Conservation (phyloP, 2,329 filamentous ascomycete genomes). For the Ophiostoma quercus region DNA sequence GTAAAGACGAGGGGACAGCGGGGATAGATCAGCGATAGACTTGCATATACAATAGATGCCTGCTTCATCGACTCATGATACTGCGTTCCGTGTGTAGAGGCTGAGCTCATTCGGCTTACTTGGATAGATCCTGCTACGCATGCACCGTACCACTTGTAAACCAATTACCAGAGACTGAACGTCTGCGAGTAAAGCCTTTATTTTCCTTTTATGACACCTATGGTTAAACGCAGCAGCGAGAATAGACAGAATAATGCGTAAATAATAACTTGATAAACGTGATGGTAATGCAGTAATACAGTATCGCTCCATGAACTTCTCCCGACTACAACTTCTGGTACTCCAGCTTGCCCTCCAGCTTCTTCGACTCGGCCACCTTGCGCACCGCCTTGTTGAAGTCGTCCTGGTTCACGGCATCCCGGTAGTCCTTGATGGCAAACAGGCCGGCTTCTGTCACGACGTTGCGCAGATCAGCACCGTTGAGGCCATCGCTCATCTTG, state of each 20-base stretch:
- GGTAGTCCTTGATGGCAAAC: conserved; percentile 97
- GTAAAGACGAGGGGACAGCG: neutral
- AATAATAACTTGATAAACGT: conserved; percentile 6
- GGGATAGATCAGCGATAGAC: neutral
- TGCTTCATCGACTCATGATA: neutral
- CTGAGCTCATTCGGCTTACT: neutral
- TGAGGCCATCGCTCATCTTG: conserved; percentile 98
- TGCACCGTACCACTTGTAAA: neutral
- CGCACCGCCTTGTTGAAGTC: conserved; percentile 99
- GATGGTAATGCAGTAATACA: neutral
- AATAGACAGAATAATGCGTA: neutral
- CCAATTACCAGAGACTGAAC: neutral
- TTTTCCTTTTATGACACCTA: too few relatives aligned
- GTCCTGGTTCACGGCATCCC: conserved; percentile 93
- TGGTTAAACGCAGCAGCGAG: neutral
- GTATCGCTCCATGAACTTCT: neutral
- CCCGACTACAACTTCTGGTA: conserved; percentile 81
- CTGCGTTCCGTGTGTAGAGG: neutral
- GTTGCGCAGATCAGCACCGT: conserved; percentile 94
- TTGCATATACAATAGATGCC: neutral
- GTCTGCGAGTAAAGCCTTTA: too few relatives aligned
- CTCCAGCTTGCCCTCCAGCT: conserved; percentile 95
- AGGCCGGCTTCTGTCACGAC: conserved; percentile 98
- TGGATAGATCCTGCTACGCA: neutral
- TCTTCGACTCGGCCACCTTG: conserved; percentile 96